Evolutionary conservation across 441 rosid genomes (phyloP), one percentile per base, ranked within the genome.

Genomic region (Omphalea diandra): DNA sequence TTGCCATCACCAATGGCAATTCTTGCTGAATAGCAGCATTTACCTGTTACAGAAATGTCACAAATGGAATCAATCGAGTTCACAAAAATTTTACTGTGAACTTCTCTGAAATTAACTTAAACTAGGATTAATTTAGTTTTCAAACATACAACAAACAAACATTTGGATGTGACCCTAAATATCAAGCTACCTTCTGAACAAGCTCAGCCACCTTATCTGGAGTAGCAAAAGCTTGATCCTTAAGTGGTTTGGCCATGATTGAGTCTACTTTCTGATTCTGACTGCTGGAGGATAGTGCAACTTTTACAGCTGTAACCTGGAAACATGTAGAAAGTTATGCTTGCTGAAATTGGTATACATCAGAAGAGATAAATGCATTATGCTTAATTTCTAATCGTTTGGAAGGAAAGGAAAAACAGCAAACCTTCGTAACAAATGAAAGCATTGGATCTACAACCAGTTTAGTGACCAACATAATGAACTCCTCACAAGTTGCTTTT

Each of bases 361-460:
- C 26, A 15, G 22, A 18, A 43, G 7, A 32, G 10, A 18, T 1
- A 47, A 7, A 46, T 11, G 10, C 3, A 40, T n/a, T 24, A 17
- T 17, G 43, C 41, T 55, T 27, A 44, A 24, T 5, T 2, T 44
- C 49, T 44, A 12, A 12, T 44, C 29, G 24, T 8, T n/a, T n/a
- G n/a, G n/a, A n/a, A n/a, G n/a, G n/a, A n/a, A n/a, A n/a, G n/a
- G n/a, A n/a, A n/a, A n/a, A n/a, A 65, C 59, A 81, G 68, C 70
- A 27, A 71, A 94, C 99, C 97, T 95, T 92, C 78, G 98, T 82
- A 26, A 83, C 92, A 82, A 92, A 92, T 29, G 97, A 90, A 77
- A 95, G 98, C 96, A 95, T 86, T 68, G 99, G 97, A 82, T 95
- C 99, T 72, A 92, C 98, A 61, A 92, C 90, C 70, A 87, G 87